Evolutionary conservation across 2,329 filamentous ascomycete species (phyloP), one percentile per base, ranked within the genome.

Genomic region (Neospermospora avenae): DNA sequence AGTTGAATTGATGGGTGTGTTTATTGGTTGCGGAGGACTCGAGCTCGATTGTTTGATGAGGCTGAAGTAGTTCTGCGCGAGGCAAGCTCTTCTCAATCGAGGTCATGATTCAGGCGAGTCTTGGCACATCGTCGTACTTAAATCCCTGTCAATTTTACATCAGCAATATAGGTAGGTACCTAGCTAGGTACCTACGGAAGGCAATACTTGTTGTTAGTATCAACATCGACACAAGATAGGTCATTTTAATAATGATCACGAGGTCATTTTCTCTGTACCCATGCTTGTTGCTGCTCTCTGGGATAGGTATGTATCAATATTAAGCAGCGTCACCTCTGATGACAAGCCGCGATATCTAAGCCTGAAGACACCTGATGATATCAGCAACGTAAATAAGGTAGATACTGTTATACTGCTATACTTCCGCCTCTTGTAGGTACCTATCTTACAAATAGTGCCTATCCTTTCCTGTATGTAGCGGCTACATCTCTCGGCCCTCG

Each of bases 111-210:
- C 55, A 58, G 41, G 28, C 41, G 48, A 55, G 34, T 44, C 51
- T 61, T 44, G 42, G 55, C 55, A 46, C 34, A 25, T 35, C 55
- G 34, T 39, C 55, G 59, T 51, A 51, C 44, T 18, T 45, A 37
- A 58, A 55, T 44, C 39, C n/a, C n/a, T n/a, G n/a, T n/a, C n/a
- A n/a, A n/a, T n/a, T n/a, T n/a, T n/a, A n/a, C n/a, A n/a, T n/a
- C n/a, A n/a, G n/a, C n/a, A n/a, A n/a, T n/a, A n/a, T n/a, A n/a
- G n/a, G n/a, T n/a, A n/a, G n/a, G n/a, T n/a, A n/a, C n/a, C n/a
- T n/a, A n/a, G n/a, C n/a, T n/a, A n/a, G n/a, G n/a, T n/a, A n/a
- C n/a, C n/a, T n/a, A 22, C 35, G 34, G 35, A 44, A 25, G 46
- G 48, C 28, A 16, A 49, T 20, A 8, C 8, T 39, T 14, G 41